These are phyloP conservation scores for Candida insectalens DNA, from an alignment of 805 yeast species.

Conservation along the genomic window DNA sequence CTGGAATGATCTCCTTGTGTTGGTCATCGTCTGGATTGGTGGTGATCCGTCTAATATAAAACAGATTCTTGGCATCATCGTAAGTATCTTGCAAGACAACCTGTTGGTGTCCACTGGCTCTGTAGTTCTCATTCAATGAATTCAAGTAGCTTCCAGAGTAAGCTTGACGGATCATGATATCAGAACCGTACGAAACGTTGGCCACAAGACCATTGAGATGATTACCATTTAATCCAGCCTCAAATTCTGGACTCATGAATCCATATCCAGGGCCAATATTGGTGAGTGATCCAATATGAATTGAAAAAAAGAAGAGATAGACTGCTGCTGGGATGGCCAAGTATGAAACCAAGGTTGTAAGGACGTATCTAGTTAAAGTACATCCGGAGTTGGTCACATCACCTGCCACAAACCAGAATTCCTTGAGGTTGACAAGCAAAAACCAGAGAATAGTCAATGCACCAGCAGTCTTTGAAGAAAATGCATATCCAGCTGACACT, in stretches of 20 bases:
- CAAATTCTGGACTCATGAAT: slow-evolving; percentile 58
- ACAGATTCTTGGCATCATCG: slow-evolving; percentile 56
- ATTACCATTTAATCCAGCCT: slow-evolving; percentile 41
- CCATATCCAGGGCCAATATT: slow-evolving; percentile 52
- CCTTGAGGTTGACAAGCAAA: slow-evolving; percentile 21
- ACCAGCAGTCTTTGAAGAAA: slow-evolving; percentile 67
- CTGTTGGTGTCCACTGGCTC: slow-evolving; percentile 56
- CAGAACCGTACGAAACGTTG: slow-evolving; percentile 65
- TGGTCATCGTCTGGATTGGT: slow-evolving; percentile 31
- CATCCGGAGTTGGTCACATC: slow-evolving; percentile 43
- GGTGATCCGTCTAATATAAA: slow-evolving; percentile 50
- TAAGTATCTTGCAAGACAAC: slow-evolving; percentile 62
- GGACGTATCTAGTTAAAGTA: slow-evolving; percentile 30
- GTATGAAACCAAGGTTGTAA: slow-evolving; percentile 30
- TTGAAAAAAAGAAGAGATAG: slow-evolving; percentile 45
- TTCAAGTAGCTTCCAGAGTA: slow-evolving; percentile 75
- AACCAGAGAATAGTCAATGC: slow-evolving; percentile 33
- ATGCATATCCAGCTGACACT: slow-evolving; percentile 39
- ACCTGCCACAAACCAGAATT: slow-evolving; percentile 62
- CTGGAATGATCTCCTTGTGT: slow-evolving; percentile 13
- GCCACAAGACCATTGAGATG: slow-evolving; percentile 36
- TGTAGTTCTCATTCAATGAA: slow-evolving; percentile 56
- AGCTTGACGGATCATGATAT: slow-evolving; percentile 61
- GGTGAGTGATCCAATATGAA: slow-evolving; percentile 43
- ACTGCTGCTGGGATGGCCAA: slow-evolving; percentile 46